Evolutionary conservation across 2,329 filamentous ascomycete species (phyloP).

Genomic region (Nothophaeocryptopus gaeumannii): DNA sequence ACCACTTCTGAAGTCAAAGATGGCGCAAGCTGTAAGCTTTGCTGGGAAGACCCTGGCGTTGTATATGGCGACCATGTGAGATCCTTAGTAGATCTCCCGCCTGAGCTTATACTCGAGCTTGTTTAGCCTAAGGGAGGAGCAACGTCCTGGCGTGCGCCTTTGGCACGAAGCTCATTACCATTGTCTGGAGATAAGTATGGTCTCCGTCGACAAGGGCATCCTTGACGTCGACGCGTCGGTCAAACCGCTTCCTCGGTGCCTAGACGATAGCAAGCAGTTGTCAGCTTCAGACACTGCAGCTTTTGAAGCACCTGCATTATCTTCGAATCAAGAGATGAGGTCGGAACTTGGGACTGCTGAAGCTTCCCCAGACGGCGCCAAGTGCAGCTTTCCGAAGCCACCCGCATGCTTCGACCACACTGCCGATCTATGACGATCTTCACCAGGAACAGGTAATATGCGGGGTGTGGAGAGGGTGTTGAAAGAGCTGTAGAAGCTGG

Average conservation of each 20-base stretch:
- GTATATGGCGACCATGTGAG: no score
- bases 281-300: neutral
- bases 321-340: neutral
- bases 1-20: no score
- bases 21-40: no score
- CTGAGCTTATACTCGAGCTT: no score
- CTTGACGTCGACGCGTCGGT: neutral
- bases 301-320: neutral
- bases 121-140: no score
- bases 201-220: neutral
- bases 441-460: neutral
- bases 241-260: neutral
- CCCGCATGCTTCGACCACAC: neutral
- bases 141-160: no score
- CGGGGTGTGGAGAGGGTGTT: neutral
- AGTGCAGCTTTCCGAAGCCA: neutral
- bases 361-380: slow-evolving; percentile 1
- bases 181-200: neutral
- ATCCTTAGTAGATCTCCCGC: no score
- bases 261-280: neutral
- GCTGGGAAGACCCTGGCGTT: no score
- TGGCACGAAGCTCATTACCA: no score
- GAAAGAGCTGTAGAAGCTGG: neutral
- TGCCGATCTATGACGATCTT: neutral
- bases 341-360: neutral